Percentiles rank a stretch among this genome's conserved stretches.
phyloP scores from a whole-genome alignment of 2,329 filamentous ascomycete species.

The Cercospora brassicicola region DNA sequence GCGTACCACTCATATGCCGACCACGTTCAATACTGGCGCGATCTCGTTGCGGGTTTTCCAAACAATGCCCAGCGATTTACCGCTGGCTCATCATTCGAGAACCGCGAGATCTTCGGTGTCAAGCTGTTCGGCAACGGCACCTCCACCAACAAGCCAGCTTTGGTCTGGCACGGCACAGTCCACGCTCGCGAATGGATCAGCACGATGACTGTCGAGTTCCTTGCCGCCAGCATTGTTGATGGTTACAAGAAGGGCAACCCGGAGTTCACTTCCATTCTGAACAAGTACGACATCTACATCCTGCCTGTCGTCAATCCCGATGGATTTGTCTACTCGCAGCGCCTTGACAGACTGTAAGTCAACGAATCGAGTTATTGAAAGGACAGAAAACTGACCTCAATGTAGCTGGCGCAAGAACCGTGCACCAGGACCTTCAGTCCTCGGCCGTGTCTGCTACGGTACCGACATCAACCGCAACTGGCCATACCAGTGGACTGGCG shows the following conservation, averaged over 20 bases:
- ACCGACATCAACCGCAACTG: slow-evolving; percentile 63
- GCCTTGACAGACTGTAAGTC: slow-evolving; percentile 50
- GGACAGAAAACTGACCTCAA: neutral
- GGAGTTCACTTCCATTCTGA: slow-evolving; percentile 20
- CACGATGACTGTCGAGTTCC: slow-evolving; percentile 32
- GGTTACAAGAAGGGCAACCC: slow-evolving; percentile 27
- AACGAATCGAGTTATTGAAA: neutral
- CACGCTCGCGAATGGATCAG: slow-evolving; percentile 34
- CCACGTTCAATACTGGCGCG: slow-evolving; percentile 30
- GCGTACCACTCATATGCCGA: slow-evolving; percentile 31
- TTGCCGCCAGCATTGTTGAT: slow-evolving; percentile 30
- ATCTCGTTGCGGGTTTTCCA: slow-evolving; percentile 28
- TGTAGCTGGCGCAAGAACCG: slow-evolving; percentile 61
- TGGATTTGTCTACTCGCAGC: slow-evolving; percentile 62
- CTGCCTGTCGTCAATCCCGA: slow-evolving; percentile 30
- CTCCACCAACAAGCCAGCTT: slow-evolving; percentile 23
- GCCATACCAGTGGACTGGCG: slow-evolving; percentile 52
- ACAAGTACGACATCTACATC: slow-evolving; percentile 31
- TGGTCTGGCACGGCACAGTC: slow-evolving; percentile 30
- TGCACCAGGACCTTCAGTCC: slow-evolving; percentile 34
- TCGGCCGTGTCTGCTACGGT: slow-evolving; percentile 48
- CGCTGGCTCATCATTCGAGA: slow-evolving; percentile 27
- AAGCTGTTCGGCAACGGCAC: slow-evolving; percentile 30
- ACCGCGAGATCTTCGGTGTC: slow-evolving; percentile 29
- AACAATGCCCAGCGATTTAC: slow-evolving; percentile 28